A percentile compares a stretch with the other conserved stretches of the same genome.
phyloP scores from a whole-genome alignment of 805 yeast genomes.

The Candida nemodendra region DNA sequence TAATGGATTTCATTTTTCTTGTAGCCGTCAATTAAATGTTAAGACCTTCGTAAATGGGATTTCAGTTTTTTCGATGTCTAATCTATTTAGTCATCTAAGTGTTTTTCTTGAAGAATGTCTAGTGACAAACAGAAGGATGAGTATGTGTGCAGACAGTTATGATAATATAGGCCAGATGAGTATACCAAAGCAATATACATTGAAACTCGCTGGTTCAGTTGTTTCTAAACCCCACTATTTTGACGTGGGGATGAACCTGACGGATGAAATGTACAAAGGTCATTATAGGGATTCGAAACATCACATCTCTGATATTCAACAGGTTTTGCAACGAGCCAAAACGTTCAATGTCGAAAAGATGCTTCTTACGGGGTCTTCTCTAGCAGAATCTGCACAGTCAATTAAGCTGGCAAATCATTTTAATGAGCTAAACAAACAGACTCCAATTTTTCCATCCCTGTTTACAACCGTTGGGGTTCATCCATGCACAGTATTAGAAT shows the following conservation, averaged over 20 bases:
- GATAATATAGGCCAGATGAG: no score
- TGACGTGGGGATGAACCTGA: slow-evolving; percentile 61
- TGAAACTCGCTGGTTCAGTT: slow-evolving; percentile 5
- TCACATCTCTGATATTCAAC: slow-evolving; percentile 65
- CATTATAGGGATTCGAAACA: slow-evolving; percentile 61
- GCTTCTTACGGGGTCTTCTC: slow-evolving; percentile 81
- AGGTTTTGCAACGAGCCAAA: slow-evolving; percentile 66
- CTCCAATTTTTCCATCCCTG: slow-evolving; percentile 32
- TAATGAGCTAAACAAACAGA: slow-evolving; percentile 11
- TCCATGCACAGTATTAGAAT: slow-evolving; percentile 80
- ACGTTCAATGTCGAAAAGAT: slow-evolving; percentile 62
- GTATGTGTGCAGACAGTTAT: no score
- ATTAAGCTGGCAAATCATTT: slow-evolving; percentile 46
- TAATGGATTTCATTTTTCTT: no score
- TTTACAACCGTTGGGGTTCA: slow-evolving; percentile 90
- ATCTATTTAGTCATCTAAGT: no score
- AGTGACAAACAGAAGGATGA: no score
- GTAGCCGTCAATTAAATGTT: no score
- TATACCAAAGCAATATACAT: slow-evolving; percentile 3
- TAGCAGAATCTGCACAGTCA: slow-evolving; percentile 64
- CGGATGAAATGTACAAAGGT: slow-evolving; percentile 89
- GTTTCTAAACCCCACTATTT: slow-evolving; percentile 35
- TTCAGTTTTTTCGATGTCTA: no score
- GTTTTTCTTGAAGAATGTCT: no score
- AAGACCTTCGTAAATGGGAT: no score